These are phyloP conservation scores for Fraxinus pennsylvanica DNA, from an alignment of 257 asterid species.

Conservation along the genomic window DNA sequence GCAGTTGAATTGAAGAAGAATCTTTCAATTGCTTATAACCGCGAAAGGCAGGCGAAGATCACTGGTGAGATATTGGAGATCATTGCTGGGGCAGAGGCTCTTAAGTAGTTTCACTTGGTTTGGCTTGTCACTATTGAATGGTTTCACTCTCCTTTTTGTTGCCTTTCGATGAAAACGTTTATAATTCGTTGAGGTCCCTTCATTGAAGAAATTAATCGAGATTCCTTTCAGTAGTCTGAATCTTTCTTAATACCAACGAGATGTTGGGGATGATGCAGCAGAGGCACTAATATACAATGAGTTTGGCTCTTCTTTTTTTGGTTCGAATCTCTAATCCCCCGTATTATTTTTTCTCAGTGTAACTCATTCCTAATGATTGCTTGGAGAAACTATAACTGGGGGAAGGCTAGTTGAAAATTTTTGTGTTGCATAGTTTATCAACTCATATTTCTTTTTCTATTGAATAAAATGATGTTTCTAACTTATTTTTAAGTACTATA, in stretches of 20 bases:
- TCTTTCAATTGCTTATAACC: conserved; percentile 61
- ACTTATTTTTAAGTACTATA: background rate
- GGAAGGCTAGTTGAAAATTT: background rate
- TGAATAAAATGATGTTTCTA: background rate
- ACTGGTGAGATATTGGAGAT: conserved; percentile 71
- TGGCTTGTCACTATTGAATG: background rate
- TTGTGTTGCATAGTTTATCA: background rate
- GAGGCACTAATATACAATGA: background rate
- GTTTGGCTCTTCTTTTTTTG: background rate
- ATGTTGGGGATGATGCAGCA: conserved; percentile 14
- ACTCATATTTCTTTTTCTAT: background rate
- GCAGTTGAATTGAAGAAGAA: conserved; percentile 60
- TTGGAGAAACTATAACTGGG: background rate
- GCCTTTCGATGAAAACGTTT: background rate
- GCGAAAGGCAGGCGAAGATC: conserved; percentile 73
- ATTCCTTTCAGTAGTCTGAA: background rate
- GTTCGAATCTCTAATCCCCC: background rate
- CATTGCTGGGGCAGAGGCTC: conserved; percentile 77
- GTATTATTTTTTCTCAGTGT: background rate
- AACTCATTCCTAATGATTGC: background rate
- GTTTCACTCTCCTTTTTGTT: conserved; percentile 10
- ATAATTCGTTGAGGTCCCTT: too few relatives aligned
- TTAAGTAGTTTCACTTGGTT: conserved; percentile 24
- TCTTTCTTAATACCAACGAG: too few relatives aligned
- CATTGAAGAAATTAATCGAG: background rate